Conservation (phyloP, 2,329 filamentous ascomycete genomes). For the Ophiostoma triangulosporum region DNA sequence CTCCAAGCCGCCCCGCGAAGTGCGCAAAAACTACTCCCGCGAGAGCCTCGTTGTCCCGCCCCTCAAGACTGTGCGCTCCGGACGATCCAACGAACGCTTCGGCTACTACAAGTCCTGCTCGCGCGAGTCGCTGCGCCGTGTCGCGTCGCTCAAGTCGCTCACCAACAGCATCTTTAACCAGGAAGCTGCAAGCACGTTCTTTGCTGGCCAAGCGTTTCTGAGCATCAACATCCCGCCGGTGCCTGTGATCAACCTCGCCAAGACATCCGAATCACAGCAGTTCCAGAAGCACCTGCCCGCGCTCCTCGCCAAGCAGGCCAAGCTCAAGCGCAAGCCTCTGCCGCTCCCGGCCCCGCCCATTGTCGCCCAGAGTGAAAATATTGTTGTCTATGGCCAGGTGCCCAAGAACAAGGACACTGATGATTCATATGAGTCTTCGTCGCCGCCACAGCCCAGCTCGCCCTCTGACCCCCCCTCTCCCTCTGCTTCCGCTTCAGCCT, state of each 20-base stretch:
- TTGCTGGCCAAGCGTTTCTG: slow-evolving; percentile 27
- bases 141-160: slow-evolving; percentile 34
- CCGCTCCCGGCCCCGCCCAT: slow-evolving; percentile 7
- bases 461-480: slow-evolving; percentile 6
- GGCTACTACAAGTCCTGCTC: slow-evolving; percentile 37
- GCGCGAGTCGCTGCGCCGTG: slow-evolving; percentile 37
- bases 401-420: background rate
- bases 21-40: slow-evolving; percentile 36
- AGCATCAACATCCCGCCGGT: slow-evolving; percentile 21
- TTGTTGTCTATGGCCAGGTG: slow-evolving; percentile 4
- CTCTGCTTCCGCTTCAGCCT: background rate
- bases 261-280: background rate
- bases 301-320: background rate
- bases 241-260: slow-evolving; percentile 17
- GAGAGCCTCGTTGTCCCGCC: slow-evolving; percentile 47
- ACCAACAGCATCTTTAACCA: slow-evolving; percentile 34
- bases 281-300: background rate
- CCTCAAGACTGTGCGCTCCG: slow-evolving; percentile 31
- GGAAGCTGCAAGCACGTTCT: slow-evolving; percentile 28
- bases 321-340: slow-evolving; percentile 11
- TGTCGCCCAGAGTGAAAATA: slow-evolving; percentile 4
- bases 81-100: slow-evolving; percentile 34
- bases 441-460: slow-evolving; percentile 20
- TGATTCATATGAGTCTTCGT: slow-evolving; percentile 17
- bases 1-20: slow-evolving; percentile 20